Percentiles rank a stretch among this genome's conserved stretches.
phyloP scores from a whole-genome alignment of 2,329 filamentous ascomycete genomes.

The Trichoderma brevicompactum region DNA sequence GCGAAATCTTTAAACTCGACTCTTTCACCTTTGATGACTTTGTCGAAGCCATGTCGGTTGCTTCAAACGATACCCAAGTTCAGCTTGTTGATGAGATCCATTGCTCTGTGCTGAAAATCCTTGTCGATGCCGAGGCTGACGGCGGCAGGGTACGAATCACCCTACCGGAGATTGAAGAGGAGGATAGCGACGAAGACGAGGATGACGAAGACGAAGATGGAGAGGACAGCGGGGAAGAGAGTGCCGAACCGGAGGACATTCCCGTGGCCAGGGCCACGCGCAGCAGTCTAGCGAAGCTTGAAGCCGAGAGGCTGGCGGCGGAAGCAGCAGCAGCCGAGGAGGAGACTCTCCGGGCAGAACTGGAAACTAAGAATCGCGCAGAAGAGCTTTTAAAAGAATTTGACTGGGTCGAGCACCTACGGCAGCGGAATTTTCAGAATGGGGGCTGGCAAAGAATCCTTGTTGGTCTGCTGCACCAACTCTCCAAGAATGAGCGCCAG shows the following conservation, averaged over 20 bases:
- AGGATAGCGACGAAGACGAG: conserved; percentile 69
- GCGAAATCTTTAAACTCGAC: conserved; percentile 89
- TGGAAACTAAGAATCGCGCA: conserved; percentile 66
- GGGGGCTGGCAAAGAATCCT: conserved; percentile 93
- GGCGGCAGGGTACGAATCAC: conserved; percentile 79
- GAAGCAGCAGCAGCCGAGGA: conserved; percentile 61
- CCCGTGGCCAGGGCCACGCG: conserved; percentile 74
- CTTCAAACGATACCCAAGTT: conserved; percentile 73
- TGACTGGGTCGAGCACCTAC: conserved; percentile 84
- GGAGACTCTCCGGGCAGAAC: conserved; percentile 51
- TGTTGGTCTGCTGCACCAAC: conserved; percentile 81
- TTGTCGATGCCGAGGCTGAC: conserved; percentile 75
- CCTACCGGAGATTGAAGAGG: conserved; percentile 74
- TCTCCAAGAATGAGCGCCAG: conserved; percentile 75
- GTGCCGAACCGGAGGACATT: conserved; percentile 73
- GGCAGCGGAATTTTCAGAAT: conserved; percentile 80
- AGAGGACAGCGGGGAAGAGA: conserved; percentile 56
- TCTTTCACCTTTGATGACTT: conserved; percentile 99
- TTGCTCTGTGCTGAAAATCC: conserved; percentile 84
- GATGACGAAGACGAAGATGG: conserved; percentile 52
- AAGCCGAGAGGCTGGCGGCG: conserved; percentile 69
- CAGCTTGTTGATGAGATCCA: conserved; percentile 90
- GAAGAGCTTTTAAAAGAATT: conserved; percentile 74
- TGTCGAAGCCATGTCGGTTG: conserved; percentile 80
- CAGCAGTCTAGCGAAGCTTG: conserved; percentile 81